A percentile compares a stretch with the other conserved stretches of the same genome.
These are phyloP conservation scores for Trichosporon coremiiforme DNA, from an alignment of 1,284 basidiomycete genomes.

Conservation along the genomic window DNA sequence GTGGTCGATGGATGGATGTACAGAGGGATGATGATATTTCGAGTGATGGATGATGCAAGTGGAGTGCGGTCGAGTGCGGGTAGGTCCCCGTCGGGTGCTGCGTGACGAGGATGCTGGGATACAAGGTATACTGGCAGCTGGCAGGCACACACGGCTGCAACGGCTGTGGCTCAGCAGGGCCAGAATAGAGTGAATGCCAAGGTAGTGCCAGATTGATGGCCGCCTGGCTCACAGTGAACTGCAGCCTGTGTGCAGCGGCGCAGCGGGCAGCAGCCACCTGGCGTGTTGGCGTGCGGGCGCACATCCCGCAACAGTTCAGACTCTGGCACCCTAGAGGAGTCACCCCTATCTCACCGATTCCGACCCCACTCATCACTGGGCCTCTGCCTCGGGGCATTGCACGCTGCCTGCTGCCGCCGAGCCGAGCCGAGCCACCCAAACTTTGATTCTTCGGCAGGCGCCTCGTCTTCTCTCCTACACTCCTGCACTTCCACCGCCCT, in stretches of 20 bases:
- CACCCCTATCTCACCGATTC: background rate
- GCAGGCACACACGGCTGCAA: background rate
- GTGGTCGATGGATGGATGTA: background rate
- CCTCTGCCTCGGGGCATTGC: background rate
- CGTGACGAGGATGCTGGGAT: background rate
- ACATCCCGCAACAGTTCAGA: background rate
- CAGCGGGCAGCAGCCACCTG: constrained; percentile 5
- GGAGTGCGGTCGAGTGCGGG: background rate
- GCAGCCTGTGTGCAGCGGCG: background rate
- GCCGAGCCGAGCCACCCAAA: constrained; percentile 5
- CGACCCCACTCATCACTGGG: background rate
- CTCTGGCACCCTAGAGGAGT: background rate
- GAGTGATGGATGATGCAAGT: constrained; percentile 1
- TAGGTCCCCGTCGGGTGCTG: background rate
- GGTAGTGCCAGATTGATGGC: background rate
- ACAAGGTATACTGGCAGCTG: background rate
- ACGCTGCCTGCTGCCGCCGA: background rate
- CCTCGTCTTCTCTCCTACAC: background rate
- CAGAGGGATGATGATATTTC: background rate
- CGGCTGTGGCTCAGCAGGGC: background rate
- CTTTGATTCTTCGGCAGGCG: background rate
- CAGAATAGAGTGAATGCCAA: background rate
- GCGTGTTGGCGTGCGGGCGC: background rate
- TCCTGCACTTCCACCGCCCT: background rate
- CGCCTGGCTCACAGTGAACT: background rate